Conservation (phyloP, 2,329 filamentous ascomycete species). For the Alternaria consortialis region DNA sequence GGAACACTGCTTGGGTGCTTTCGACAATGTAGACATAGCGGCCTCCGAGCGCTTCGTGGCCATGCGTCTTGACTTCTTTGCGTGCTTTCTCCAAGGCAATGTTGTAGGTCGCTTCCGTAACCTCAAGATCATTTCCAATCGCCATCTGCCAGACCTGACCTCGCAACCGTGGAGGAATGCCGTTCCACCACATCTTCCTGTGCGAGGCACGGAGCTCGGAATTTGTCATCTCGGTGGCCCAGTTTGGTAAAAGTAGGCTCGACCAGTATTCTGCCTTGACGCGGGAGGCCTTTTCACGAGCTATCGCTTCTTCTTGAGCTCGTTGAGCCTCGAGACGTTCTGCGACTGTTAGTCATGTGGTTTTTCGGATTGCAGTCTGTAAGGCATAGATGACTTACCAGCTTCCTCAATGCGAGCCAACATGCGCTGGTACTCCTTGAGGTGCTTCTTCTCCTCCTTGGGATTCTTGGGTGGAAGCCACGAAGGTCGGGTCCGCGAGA, state of each 20-base stretch:
- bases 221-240: conserved; percentile 71
- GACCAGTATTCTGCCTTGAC: conserved; percentile 73
- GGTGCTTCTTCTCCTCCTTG: conserved; percentile 86
- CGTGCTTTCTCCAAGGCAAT: conserved; percentile 74
- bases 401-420: conserved; percentile 71
- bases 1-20: conserved; percentile 74
- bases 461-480: conserved; percentile 90
- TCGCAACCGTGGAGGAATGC: conserved; percentile 74
- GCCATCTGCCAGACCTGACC: conserved; percentile 75
- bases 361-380: not conserved
- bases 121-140: conserved; percentile 76
- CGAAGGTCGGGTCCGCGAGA: conserved; percentile 78
- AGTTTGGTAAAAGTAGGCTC: conserved; percentile 77
- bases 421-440: conserved; percentile 87
- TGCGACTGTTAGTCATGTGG: conserved; percentile 26
- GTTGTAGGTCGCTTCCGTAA: conserved; percentile 72
- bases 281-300: conserved; percentile 60
- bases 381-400: conserved; percentile 50
- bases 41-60: conserved; percentile 49
- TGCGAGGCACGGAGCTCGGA: conserved; percentile 40
- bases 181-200: conserved; percentile 83
- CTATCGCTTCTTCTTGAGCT: conserved; percentile 61
- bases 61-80: conserved; percentile 65
- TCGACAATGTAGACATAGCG: conserved; percentile 41
- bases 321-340: conserved; percentile 46